phyloP scores from a whole-genome alignment of 345 rosid species.

The Isatis tinctoria region DNA sequence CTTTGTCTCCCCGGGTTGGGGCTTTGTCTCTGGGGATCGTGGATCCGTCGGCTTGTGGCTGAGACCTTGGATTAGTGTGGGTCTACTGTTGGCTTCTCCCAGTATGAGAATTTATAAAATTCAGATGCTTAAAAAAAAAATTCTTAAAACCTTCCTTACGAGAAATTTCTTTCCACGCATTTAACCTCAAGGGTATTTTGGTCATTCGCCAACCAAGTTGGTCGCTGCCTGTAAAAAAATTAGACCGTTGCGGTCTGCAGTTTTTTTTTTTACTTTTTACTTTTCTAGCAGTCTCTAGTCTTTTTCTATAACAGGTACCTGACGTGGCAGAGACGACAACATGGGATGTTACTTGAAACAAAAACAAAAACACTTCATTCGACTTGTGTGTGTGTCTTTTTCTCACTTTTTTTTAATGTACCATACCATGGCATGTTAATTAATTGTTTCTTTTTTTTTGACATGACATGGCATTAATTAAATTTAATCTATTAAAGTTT shows the following conservation, averaged over 20 bases:
- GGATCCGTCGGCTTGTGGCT: no score
- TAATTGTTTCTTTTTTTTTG: not conserved
- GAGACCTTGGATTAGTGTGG: no score
- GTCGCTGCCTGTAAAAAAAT: not conserved
- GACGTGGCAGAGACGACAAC: conserved; percentile 26
- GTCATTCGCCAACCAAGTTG: not conserved
- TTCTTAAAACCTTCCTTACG: not conserved
- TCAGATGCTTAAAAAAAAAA: no score
- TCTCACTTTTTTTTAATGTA: not conserved
- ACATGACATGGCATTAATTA: not conserved
- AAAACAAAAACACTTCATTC: not conserved
- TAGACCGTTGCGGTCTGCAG: conserved; percentile 28
- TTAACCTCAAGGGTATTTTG: not conserved
- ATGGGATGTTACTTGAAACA: conserved; percentile 18
- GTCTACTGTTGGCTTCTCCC: no score
- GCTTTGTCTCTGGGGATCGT: no score
- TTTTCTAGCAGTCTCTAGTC: conserved; percentile 4
- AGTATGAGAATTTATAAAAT: no score
- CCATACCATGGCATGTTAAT: not conserved
- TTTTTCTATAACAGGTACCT: conserved; percentile 22
- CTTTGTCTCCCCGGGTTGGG: no score
- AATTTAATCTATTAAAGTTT: conserved; percentile 3
- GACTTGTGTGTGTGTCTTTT: conserved; percentile 10
- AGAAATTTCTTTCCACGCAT: not conserved
- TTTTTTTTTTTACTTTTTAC: not conserved